Percentiles rank a stretch among this genome's conserved stretches.
These are phyloP conservation scores for Aspergillus flavus DNA, from an alignment of 2,329 filamentous ascomycete genomes.

Conservation along the genomic window DNA sequence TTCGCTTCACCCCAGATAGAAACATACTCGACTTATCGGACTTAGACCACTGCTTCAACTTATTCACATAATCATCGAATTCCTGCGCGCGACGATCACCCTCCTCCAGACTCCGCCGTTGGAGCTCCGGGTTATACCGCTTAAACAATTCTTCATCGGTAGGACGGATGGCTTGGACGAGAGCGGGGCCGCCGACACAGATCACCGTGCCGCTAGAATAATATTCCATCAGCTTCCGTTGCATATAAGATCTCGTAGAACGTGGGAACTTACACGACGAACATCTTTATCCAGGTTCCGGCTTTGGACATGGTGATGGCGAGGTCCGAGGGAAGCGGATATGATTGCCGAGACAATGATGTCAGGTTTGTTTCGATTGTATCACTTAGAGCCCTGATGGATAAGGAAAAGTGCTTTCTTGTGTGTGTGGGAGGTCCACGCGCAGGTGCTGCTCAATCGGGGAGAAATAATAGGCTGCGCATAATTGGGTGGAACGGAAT, in stretches of 20 bases:
- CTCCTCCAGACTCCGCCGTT: slow-evolving; percentile 80
- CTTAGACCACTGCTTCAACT: slow-evolving; percentile 86
- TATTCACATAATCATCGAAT: slow-evolving; percentile 82
- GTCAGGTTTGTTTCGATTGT: not conserved
- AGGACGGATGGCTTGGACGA: slow-evolving; percentile 73
- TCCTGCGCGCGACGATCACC: slow-evolving; percentile 76
- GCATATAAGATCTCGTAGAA: no score
- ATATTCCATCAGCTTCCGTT: slow-evolving; percentile 8
- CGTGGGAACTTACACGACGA: slow-evolving; percentile 59
- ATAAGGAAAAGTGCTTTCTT: not conserved
- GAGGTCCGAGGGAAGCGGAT: not conserved
- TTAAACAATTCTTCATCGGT: slow-evolving; percentile 89
- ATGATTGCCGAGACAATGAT: slow-evolving; percentile 7
- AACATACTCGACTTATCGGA: slow-evolving; percentile 82
- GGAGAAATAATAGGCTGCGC: slow-evolving; percentile 6
- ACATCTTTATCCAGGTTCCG: slow-evolving; percentile 66
- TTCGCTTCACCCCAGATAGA: not conserved
- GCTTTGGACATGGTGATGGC: slow-evolving; percentile 46
- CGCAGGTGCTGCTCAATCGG: not conserved
- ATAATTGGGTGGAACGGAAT: slow-evolving; percentile 6
- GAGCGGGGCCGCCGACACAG: slow-evolving; percentile 79
- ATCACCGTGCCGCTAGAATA: slow-evolving; percentile 66
- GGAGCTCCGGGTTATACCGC: slow-evolving; percentile 92
- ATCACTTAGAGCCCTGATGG: not conserved
- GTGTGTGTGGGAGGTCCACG: not conserved